Base-by-base conservation (phyloP, 192 early-diverging fungal genomes). In the Dissophora globulifera region DNA sequence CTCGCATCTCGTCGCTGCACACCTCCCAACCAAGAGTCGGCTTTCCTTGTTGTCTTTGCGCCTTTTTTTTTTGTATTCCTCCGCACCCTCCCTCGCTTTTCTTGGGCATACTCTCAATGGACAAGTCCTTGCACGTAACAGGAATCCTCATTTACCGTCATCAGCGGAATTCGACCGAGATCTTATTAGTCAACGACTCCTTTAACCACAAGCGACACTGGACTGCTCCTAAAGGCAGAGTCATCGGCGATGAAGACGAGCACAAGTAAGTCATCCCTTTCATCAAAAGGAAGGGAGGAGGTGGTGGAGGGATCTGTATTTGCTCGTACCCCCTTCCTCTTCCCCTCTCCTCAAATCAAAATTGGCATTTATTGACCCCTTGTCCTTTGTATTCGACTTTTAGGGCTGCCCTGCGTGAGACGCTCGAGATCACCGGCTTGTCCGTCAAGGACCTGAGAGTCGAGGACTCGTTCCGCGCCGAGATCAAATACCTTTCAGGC, bases 171-270 rank as follows among this genome's bases (percentile, higher is more conserved):
- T 82, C 86, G 62, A 76, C 72, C 47, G 94, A 95, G 83, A 93
- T 91, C 69, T 86, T 95, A 81, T 83, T 95, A 68, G 83, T 93
- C 70, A 90, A 93, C 85, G 91, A 93, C 82, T 86, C 91, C 51
- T 92, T 88, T 60, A 79, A 89, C 55, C 87, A 92, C 74, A 91
- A 93, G 66, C 83, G 87, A 63, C 88, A 94, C 78, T 95, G 94
- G 93, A 87, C 84, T 40, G 88, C 90, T 58, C 94, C 94, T 30
- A 94, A 94, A 78, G 92, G 93, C 58, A 82, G 83, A 60, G 81
- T 88, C 31, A 86, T 93, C 65, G 92, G 91, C 20, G 78, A 86
- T 61, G 94, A 95, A 82, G 90, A 93, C 80, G 91, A 93, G 74
- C 67, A 88, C 70, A 90, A 91, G 93, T 95, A 92, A 82, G 87